phyloP scores from a whole-genome alignment of 2,329 filamentous ascomycete species.

The Thielaviopsis musarum region DNA sequence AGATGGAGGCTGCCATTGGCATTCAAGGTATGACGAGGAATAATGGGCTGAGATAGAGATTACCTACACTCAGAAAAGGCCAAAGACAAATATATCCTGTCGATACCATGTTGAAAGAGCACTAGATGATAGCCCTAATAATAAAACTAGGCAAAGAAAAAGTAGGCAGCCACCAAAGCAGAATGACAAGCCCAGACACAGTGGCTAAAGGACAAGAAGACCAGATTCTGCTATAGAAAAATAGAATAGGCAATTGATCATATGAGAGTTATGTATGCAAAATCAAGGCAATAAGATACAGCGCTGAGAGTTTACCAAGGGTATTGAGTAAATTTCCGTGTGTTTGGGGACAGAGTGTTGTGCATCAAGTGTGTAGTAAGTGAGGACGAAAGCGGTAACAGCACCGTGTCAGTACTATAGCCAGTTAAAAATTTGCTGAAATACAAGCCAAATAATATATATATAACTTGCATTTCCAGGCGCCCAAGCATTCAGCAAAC shows the following conservation, averaged over 20 bases:
- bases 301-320: slow-evolving; percentile 6
- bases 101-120: slow-evolving; percentile 55
- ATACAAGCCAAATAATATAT: not conserved
- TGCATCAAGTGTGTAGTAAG: too few species aligned
- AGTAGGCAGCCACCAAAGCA: slow-evolving; percentile 8
- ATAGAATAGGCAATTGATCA: slow-evolving; percentile 51
- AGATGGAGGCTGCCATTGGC: too few species aligned
- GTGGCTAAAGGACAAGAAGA: slow-evolving; percentile 48
- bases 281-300: slow-evolving; percentile 27
- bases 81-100: too few species aligned
- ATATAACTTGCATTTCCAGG: not conserved
- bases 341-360: too few species aligned
- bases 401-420: too few species aligned
- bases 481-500: not conserved
- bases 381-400: too few species aligned
- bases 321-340: too few species aligned
- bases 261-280: slow-evolving; percentile 57
- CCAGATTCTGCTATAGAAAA: slow-evolving; percentile 82
- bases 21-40: too few species aligned
- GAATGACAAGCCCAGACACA: slow-evolving; percentile 28
- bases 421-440: not conserved
- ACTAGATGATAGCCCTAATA: slow-evolving; percentile 22
- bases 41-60: too few species aligned
- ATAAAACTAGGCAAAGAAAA: too few species aligned
- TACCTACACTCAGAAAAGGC: too few species aligned